A percentile compares a stretch with the other conserved stretches of the same genome.
Evolutionary conservation across 2,329 filamentous ascomycete genomes (phyloP).

Genomic region (Orbilia blumenaviensis): DNA sequence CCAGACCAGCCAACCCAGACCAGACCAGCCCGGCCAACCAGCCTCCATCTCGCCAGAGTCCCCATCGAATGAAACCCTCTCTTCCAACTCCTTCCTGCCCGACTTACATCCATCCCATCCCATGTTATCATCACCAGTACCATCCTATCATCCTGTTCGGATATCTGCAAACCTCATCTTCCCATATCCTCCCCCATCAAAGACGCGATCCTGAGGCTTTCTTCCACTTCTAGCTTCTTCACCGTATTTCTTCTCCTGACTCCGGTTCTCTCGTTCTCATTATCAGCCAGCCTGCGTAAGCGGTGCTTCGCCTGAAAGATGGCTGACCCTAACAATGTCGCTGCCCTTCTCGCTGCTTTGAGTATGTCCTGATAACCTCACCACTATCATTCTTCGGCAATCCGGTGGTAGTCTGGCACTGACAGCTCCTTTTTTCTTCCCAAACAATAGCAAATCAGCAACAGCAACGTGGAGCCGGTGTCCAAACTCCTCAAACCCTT

Average conservation of each 20-base stretch:
- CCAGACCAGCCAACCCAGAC: neutral
- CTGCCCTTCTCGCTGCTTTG: constrained; percentile 57
- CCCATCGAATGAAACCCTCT: constrained; percentile 5
- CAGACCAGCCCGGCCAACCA: constrained; percentile 9
- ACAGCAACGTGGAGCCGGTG: constrained; percentile 49
- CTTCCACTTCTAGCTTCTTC: constrained; percentile 18
- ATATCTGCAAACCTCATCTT: neutral
- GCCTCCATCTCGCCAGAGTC: neutral
- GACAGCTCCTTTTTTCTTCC: neutral
- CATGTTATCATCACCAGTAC: neutral
- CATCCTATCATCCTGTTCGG: neutral
- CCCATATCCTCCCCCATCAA: neutral
- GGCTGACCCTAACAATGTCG: constrained; percentile 58
- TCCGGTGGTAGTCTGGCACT: neutral
- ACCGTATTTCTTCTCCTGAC: constrained; percentile 27
- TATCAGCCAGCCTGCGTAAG: neutral
- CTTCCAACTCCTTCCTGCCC: neutral
- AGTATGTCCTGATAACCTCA: constrained; percentile 52
- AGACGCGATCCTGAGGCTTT: neutral
- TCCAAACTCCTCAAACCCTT: constrained; percentile 35
- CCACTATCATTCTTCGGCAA: neutral
- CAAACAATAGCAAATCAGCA: constrained; percentile 38
- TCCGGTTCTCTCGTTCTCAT: neutral
- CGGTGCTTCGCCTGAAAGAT: constrained; percentile 44
- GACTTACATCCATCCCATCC: neutral